Evolutionary conservation across 805 yeast species (phyloP).

Genomic region (Saccharomyces jurei): DNA sequence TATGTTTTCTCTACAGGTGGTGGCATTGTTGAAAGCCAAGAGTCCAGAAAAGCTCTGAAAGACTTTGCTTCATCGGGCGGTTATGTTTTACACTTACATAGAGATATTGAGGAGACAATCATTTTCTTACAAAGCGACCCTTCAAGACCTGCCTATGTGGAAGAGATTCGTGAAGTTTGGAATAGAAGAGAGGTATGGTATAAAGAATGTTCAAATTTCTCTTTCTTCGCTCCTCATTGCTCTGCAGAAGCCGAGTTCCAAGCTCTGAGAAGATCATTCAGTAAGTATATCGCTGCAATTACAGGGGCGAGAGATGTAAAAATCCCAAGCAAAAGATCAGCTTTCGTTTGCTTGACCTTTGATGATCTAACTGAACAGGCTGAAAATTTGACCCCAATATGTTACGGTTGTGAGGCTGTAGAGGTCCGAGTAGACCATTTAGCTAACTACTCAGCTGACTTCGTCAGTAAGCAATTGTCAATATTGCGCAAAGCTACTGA

Average conservation of each 20-base stretch:
- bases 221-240: slow-evolving; percentile 73
- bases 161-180: slow-evolving; percentile 81
- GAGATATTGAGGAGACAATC: slow-evolving; percentile 76
- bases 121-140: slow-evolving; percentile 67
- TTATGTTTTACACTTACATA: slow-evolving; percentile 81
- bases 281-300: slow-evolving; percentile 48
- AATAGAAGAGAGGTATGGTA: slow-evolving; percentile 71
- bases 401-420: slow-evolving; percentile 70
- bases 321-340: slow-evolving; percentile 40
- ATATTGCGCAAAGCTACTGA: slow-evolving; percentile 52
- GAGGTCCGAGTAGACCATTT: slow-evolving; percentile 77
- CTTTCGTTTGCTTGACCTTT: slow-evolving; percentile 65
- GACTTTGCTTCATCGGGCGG: slow-evolving; percentile 52
- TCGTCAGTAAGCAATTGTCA: slow-evolving; percentile 69
- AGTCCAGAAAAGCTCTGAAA: slow-evolving; percentile 57
- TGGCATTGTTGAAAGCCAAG: slow-evolving; percentile 76
- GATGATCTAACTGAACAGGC: slow-evolving; percentile 45
- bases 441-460: slow-evolving; percentile 40
- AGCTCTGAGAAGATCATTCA: slow-evolving; percentile 51
- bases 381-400: slow-evolving; percentile 42
- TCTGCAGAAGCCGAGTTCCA: slow-evolving; percentile 44
- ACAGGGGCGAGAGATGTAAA: slow-evolving; percentile 42
- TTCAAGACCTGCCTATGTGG: slow-evolving; percentile 78
- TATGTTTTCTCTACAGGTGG: slow-evolving; percentile 91
- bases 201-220: slow-evolving; percentile 67